A percentile compares a stretch with the other conserved stretches of the same genome.
These are phyloP conservation scores for Oxyria digyna DNA, from an alignment of 148 eudicot genomes.

Conservation along the genomic window DNA sequence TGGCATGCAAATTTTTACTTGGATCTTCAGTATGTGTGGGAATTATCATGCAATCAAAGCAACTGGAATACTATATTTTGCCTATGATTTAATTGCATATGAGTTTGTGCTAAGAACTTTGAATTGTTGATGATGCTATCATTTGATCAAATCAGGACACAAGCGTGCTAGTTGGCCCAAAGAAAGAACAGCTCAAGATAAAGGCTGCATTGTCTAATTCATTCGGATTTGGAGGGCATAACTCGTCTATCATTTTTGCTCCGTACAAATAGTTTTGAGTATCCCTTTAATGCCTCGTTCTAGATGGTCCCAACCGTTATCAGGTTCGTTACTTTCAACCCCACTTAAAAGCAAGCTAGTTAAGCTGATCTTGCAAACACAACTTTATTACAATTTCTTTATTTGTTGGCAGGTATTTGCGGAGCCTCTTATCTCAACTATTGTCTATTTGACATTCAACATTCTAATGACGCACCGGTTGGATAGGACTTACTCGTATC, in stretches of 20 bases:
- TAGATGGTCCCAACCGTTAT: slow-evolving; percentile 15
- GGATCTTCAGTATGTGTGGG: not conserved
- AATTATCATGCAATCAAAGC: too few species aligned
- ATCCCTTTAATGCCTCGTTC: slow-evolving; percentile 5
- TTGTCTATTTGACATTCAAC: slow-evolving; percentile 7
- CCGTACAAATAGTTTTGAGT: slow-evolving; percentile 50
- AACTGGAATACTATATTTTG: not conserved
- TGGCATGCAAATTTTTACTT: not conserved
- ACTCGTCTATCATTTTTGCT: slow-evolving; percentile 86
- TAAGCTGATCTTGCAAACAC: too few species aligned
- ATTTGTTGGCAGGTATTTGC: not conserved
- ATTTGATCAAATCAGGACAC: slow-evolving; percentile 39
- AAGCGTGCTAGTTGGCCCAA: slow-evolving; percentile 66
- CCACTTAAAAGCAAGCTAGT: not conserved
- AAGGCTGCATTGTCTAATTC: slow-evolving; percentile 93
- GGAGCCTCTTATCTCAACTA: not conserved
- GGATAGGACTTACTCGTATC: not conserved
- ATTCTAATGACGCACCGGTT: not conserved
- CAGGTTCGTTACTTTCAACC: slow-evolving; percentile 19
- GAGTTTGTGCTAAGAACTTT: too few species aligned
- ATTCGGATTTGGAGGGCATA: slow-evolving; percentile 96
- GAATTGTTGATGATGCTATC: not conserved
- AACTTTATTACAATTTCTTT: too few species aligned
- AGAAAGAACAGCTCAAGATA: slow-evolving; percentile 61
- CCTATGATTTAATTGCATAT: too few species aligned